A percentile compares a stretch with the other conserved stretches of the same genome.
These are phyloP conservation scores for Leccinum fibrillosum DNA, from an alignment of 768 basidiomycete species.

Conservation along the genomic window DNA sequence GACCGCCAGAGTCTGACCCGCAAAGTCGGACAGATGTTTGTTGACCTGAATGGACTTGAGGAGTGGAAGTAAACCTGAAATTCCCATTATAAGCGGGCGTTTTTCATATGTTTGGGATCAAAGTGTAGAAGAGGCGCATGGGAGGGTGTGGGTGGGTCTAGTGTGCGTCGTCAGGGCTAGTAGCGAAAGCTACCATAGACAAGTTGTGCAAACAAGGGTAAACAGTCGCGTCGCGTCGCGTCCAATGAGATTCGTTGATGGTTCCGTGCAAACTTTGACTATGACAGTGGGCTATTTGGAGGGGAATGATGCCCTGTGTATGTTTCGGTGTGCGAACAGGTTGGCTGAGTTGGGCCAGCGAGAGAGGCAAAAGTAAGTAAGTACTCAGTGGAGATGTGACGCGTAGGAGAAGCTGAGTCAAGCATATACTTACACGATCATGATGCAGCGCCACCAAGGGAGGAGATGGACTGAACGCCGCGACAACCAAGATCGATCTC, in stretches of 20 bases:
- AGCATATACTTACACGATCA: too few species aligned
- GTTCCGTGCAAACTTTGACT: not conserved
- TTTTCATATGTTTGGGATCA: not conserved
- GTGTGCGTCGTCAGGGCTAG: not conserved
- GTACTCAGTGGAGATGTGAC: too few species aligned
- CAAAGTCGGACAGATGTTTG: conserved; percentile 75
- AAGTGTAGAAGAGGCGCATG: conserved; percentile 7
- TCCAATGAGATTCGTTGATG: conserved; percentile 11
- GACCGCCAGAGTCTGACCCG: conserved; percentile 83
- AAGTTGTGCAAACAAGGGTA: conserved; percentile 23
- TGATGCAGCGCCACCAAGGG: too few species aligned
- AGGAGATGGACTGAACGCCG: too few species aligned
- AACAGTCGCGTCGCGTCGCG: conserved; percentile 32
- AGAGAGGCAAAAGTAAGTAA: too few species aligned
- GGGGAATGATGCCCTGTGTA: too few species aligned
- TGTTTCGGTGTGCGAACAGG: too few species aligned
- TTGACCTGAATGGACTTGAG: conserved; percentile 86
- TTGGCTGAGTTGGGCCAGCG: too few species aligned
- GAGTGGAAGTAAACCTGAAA: conserved; percentile 83
- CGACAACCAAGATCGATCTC: too few species aligned
- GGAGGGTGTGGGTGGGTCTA: not conserved
- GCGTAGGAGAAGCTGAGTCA: too few species aligned
- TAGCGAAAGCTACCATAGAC: not conserved
- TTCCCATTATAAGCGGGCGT: conserved; percentile 64
- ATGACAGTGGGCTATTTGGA: not conserved